Percentiles rank a stretch among this genome's conserved stretches.
Conservation (phyloP, 768 basidiomycete species). For the Pleurotus platypus region DNA sequence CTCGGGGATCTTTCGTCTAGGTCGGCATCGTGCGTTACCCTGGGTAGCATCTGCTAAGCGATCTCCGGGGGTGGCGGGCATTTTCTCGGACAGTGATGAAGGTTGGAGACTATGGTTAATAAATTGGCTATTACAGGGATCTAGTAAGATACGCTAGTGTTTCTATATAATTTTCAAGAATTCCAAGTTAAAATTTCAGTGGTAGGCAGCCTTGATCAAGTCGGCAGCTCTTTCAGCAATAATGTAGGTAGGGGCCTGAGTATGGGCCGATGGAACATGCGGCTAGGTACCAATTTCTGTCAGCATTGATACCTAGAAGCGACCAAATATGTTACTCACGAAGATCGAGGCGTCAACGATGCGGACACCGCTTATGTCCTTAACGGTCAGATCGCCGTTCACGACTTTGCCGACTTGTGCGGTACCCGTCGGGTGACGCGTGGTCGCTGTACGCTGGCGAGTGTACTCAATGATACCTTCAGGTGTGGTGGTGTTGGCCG, state of each 20-base stretch:
- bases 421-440: slow-evolving; percentile 29
- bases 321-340: slow-evolving; percentile 17
- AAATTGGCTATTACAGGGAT: no score
- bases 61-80: no score
- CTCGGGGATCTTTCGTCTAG: no score
- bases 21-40: no score
- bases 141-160: no score
- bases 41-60: no score
- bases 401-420: slow-evolving; percentile 33
- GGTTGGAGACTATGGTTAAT: no score
- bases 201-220: not conserved
- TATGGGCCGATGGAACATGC: not conserved
- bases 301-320: not conserved
- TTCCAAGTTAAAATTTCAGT: not conserved
- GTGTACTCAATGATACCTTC: slow-evolving; percentile 20
- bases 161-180: no score
- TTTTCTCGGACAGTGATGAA: no score
- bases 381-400: slow-evolving; percentile 32
- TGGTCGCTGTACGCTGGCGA: slow-evolving; percentile 17
- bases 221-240: not conserved
- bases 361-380: slow-evolving; percentile 23
- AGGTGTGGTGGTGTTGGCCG: slow-evolving; percentile 21
- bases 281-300: not conserved
- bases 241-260: not conserved
- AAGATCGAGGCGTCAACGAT: slow-evolving; percentile 28